Percentiles rank a stretch among this genome's conserved stretches.
These are phyloP conservation scores for Mortierella sp. DNA, from an alignment of 371 early-diverging fungal genomes.

Conservation along the genomic window DNA sequence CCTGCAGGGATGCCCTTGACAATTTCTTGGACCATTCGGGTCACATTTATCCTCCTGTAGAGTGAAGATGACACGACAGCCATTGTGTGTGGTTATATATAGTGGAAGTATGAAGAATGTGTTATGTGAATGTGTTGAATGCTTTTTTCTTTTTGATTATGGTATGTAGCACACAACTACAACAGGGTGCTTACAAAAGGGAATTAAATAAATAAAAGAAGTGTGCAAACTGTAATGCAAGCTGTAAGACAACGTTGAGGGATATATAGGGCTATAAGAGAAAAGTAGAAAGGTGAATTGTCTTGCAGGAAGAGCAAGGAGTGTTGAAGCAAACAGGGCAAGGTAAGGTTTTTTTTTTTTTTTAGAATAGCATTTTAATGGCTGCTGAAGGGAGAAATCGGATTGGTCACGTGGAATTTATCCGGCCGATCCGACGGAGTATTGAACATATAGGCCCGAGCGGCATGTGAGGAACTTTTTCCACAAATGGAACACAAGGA, in stretches of 20 bases:
- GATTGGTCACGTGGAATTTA: background rate
- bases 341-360: background rate
- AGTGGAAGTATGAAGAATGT: background rate
- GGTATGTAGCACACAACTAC: background rate
- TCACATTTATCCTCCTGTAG: slow-evolving; percentile 19
- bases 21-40: slow-evolving; percentile 19
- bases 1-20: slow-evolving; percentile 51
- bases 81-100: background rate
- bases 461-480: background rate
- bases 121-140: background rate
- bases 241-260: background rate
- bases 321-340: no score
- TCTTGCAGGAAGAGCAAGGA: no score
- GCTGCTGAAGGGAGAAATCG: no score
- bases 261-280: background rate
- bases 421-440: background rate
- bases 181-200: background rate
- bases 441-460: background rate
- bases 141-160: background rate
- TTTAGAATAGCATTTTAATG: no score
- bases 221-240: background rate
- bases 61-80: slow-evolving; percentile 12
- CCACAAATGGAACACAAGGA: background rate
- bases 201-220: background rate
- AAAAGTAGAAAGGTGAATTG: no score